Percentiles rank a stretch among this genome's conserved stretches.
Evolutionary conservation across 306 rosid species (phyloP).

Genomic region (Citrullus mucosospermus): DNA sequence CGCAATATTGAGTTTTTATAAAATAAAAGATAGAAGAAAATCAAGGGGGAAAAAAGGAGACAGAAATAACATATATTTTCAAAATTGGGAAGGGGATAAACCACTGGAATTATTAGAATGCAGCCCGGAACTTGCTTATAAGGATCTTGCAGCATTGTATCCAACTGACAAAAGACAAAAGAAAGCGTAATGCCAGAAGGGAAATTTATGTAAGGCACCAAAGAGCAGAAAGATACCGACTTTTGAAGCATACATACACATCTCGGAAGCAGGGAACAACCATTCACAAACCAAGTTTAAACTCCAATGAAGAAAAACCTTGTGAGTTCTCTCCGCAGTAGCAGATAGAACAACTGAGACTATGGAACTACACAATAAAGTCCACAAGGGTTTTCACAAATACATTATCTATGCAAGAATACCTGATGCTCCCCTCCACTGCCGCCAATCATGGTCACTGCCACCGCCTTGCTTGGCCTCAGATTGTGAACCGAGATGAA

Average conservation of each 20-base stretch:
- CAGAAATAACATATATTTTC: too few relatives aligned
- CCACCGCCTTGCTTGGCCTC: constrained; percentile 9
- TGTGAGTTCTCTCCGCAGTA: constrained; percentile 10
- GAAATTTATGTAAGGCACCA: not conserved
- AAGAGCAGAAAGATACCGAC: not conserved
- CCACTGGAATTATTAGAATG: not conserved
- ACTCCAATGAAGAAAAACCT: constrained; percentile 16
- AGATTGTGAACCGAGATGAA: constrained; percentile 1
- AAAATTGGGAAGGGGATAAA: not conserved
- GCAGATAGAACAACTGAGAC: not conserved
- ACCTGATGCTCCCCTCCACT: constrained; percentile 4
- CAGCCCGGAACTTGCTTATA: not conserved
- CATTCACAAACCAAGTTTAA: constrained; percentile 23
- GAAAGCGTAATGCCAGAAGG: not conserved
- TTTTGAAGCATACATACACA: not conserved
- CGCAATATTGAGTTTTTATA: too few relatives aligned
- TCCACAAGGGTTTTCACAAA: constrained; percentile 19
- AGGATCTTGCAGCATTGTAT: not conserved
- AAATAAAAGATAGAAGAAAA: too few relatives aligned
- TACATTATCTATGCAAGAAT: constrained; percentile 16
- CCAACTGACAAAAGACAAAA: not conserved
- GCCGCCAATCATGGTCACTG: constrained; percentile 10
- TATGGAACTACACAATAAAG: constrained; percentile 24
- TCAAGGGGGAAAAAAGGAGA: too few relatives aligned
- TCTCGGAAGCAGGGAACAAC: not conserved